These are phyloP conservation scores for Phialemoniopsis sp. DNA, from an alignment of 2,329 filamentous ascomycete genomes.

Conservation along the genomic window DNA sequence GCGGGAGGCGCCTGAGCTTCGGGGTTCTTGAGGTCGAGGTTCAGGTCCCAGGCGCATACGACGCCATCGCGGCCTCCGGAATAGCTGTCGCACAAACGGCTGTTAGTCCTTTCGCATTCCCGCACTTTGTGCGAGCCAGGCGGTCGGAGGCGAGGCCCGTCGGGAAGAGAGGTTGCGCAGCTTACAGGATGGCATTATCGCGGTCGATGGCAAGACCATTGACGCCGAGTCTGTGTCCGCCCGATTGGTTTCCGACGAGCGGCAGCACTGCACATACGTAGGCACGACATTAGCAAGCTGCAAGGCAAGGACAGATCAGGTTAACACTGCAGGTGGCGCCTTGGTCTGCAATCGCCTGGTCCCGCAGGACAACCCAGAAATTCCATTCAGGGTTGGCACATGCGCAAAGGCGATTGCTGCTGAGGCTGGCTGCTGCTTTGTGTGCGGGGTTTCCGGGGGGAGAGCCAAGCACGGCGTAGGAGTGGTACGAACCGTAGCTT, in stretches of 20 bases:
- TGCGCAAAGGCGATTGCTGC: too few relatives aligned
- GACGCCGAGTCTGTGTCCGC: slow-evolving; percentile 88
- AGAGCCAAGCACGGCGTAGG: slow-evolving; percentile 8
- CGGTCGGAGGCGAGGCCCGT: too few relatives aligned
- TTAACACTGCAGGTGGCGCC: background rate
- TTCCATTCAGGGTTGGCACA: slow-evolving; percentile 1
- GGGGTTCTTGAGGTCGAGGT: slow-evolving; percentile 53
- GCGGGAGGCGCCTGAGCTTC: slow-evolving; percentile 4
- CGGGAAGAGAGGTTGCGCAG: slow-evolving; percentile 5
- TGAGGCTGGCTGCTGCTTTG: background rate
- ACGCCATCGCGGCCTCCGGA: slow-evolving; percentile 93
- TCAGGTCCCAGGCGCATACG: slow-evolving; percentile 91
- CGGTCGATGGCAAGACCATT: slow-evolving; percentile 89
- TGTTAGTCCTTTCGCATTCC: background rate
- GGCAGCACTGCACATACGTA: slow-evolving; percentile 45
- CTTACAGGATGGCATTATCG: slow-evolving; percentile 81
- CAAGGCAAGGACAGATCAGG: slow-evolving; percentile 1
- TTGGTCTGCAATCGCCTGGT: too few relatives aligned
- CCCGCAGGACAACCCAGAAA: slow-evolving; percentile 1
- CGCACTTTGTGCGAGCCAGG: too few relatives aligned
- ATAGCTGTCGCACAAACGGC: slow-evolving; percentile 55
- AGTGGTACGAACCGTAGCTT: slow-evolving; percentile 53
- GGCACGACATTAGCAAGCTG: slow-evolving; percentile 12
- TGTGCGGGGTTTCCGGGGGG: slow-evolving; percentile 17
- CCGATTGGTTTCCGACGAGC: slow-evolving; percentile 53